phyloP scores from a whole-genome alignment of 257 asterid genomes.

The Rehmannia glutinosa region DNA sequence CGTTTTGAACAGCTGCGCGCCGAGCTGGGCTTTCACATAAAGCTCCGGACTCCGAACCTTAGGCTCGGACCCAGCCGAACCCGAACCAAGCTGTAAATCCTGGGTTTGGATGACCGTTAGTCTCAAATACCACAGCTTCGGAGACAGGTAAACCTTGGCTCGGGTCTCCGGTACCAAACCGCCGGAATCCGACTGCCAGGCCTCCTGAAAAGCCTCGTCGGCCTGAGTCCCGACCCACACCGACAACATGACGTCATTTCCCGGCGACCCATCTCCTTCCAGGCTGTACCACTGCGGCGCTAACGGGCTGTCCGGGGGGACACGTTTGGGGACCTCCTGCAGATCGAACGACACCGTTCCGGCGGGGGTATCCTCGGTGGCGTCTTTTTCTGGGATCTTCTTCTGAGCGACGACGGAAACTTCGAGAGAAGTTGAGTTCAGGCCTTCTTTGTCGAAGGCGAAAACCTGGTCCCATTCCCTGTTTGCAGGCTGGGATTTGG shows the following conservation, averaged over 20 bases:
- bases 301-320: slow-evolving; percentile 86
- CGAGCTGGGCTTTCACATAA: slow-evolving; percentile 78
- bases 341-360: slow-evolving; percentile 84
- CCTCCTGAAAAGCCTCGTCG: slow-evolving; percentile 91
- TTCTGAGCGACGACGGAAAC: slow-evolving; percentile 51
- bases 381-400: slow-evolving; percentile 36
- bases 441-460: slow-evolving; percentile 76
- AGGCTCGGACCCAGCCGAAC: slow-evolving; percentile 63
- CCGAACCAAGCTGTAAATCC: slow-evolving; percentile 65
- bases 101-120: slow-evolving; percentile 99
- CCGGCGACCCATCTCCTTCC: slow-evolving; percentile 52
- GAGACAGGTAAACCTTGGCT: slow-evolving; percentile 89
- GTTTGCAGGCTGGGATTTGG: slow-evolving; percentile 40
- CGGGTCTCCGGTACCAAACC: slow-evolving; percentile 91
- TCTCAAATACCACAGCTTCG: slow-evolving; percentile 93
- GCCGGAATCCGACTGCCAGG: slow-evolving; percentile 97
- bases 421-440: slow-evolving; percentile 71
- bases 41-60: slow-evolving; percentile 68
- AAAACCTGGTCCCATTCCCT: slow-evolving; percentile 85
- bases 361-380: slow-evolving; percentile 28
- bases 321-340: slow-evolving; percentile 79
- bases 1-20: slow-evolving; percentile 78
- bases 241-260: slow-evolving; percentile 80
- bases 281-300: slow-evolving; percentile 94
- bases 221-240: slow-evolving; percentile 94